Evolutionary conservation across 176 grass and related monocot species (phyloP), one percentile per base, ranked within the genome.

Genomic region (Eragrostis curvula): DNA sequence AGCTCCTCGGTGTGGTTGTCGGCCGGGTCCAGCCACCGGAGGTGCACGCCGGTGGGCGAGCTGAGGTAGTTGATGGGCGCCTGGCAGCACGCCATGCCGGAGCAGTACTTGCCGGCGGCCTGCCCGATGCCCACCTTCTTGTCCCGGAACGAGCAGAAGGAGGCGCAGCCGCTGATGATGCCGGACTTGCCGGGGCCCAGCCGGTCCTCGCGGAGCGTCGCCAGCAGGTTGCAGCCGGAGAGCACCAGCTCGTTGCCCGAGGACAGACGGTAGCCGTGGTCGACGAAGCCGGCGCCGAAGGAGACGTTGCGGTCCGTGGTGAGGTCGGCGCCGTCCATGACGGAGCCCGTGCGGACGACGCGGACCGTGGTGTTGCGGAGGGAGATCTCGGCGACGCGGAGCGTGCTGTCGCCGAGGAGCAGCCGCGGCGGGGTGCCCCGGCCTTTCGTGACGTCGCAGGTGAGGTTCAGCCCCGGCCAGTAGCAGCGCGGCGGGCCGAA

Each of bases 391-490:
- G 76, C 24, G 2, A 93, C 84, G 3, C 77, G 39, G n/a, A 89
- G 55, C 3, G 66, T 73, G 75, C 41, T 46, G 20, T 81, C 85
- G 42, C 81, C 80, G 3, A 89, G 83, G 65, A 84, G 70, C 13
- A 89, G 84, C 21, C 40, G 28, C 0, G 58, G 75, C 0, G 14
- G 1, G 12, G 21, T 11, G 39, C 9, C 71, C 61, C 57, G n/a
- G n/a, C n/a, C n/a, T n/a, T n/a, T 60, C 42, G 32, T 76, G 9
- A 14, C 11, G 40, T 92, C 27, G 46, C 91, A 93, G 41, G 55
- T 85, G 65, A 93, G 70, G 47, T 78, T 72, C 27, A 93, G 73
- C 21, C 87, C 87, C 9, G 28, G 79, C 70, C 39, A 81, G 43
- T 83, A 92, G 83, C 79, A 81, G 6, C 57, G 32, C 2, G 46